phyloP scores from a whole-genome alignment of 2,329 filamentous ascomycete genomes.

The Aphanocladium album region DNA sequence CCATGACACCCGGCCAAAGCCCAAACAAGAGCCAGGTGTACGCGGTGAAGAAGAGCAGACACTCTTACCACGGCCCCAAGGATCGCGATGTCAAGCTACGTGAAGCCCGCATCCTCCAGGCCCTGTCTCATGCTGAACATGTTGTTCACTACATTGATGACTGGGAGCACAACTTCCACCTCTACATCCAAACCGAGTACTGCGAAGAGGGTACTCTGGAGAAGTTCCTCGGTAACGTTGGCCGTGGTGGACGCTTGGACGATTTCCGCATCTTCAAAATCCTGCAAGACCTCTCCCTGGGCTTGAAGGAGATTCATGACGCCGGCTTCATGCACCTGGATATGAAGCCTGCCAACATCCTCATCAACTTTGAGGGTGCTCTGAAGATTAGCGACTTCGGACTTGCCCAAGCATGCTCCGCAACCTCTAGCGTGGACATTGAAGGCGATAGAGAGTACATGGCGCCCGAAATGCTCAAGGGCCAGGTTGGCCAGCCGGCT shows the following conservation, averaged over 20 bases:
- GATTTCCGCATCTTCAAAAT: slow-evolving; percentile 99
- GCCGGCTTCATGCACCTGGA: slow-evolving; percentile 82
- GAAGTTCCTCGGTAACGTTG: slow-evolving; percentile 76
- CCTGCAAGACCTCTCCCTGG: slow-evolving; percentile 76
- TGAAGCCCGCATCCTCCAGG: slow-evolving; percentile 74
- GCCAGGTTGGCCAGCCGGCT: slow-evolving; percentile 81
- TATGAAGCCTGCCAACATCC: slow-evolving; percentile 77
- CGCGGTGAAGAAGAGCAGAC: slow-evolving; percentile 89
- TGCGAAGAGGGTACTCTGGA: slow-evolving; percentile 92
- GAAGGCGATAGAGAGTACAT: slow-evolving; percentile 97
- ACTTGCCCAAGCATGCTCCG: slow-evolving; percentile 74
- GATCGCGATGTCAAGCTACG: slow-evolving; percentile 80
- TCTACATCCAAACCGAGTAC: slow-evolving; percentile 97
- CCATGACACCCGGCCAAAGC: slow-evolving; percentile 47
- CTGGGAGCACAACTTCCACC: slow-evolving; percentile 79
- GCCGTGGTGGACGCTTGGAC: slow-evolving; percentile 79
- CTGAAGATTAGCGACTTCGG: slow-evolving; percentile 87
- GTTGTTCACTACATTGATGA: slow-evolving; percentile 77
- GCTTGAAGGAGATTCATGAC: slow-evolving; percentile 84
- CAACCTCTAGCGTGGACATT: slow-evolving; percentile 69
- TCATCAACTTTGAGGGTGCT: slow-evolving; percentile 75
- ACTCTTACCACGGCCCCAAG: slow-evolving; percentile 69
- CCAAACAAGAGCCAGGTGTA: slow-evolving; percentile 60
- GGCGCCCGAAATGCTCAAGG: slow-evolving; percentile 83
- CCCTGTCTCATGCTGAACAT: slow-evolving; percentile 76